Base-by-base conservation (phyloP, 2,329 filamentous ascomycete genomes). In the Podosphaera aphanis region DNA sequence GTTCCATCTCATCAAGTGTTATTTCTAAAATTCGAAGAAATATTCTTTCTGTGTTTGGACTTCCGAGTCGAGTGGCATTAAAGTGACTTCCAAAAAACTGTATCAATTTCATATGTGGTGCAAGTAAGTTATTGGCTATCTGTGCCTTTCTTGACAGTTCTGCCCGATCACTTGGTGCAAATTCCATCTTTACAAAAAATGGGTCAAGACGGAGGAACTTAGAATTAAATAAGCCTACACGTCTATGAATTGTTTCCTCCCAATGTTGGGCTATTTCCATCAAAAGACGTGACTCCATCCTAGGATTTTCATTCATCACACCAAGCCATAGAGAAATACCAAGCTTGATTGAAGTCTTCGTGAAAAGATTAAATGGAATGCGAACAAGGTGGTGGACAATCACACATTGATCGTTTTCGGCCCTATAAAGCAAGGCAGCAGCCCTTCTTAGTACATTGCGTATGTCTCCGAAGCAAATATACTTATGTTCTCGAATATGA, bases 321-420 rank as follows among this genome's bases (percentile, higher is more conserved):
- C 90, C 90, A 49, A 94, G 75, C 90, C 90, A 99, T 5, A 98
- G 66, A 3, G 90, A 94, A 31, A 94, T 81, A 5, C 90, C 92
- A 44, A 95, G 74, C 59, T 93, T 93, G 59, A 98, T 90, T 1
- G 86, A 90, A 56, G 93, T 82, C 60, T 93, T 93, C 4, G 81
- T 92, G 60, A 98, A 95, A 41, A 93, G 74, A 36, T 75, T 73
- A 61, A 98, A 98, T 0, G 90, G 92, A 49, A 98, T 90, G 53
- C 75, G 79, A 50, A 99, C 88, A 15, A 99, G 70, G 56, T 92
- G 80, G 56, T 88, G 82, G 11, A 84, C 76, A 47, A 94, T 78
- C 1, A 80, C 74, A 47, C 79, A 79, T 57, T 86, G 79, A 50
- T 85, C 79, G 39, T 72, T 73, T 49, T 76, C 72, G 51, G 75